Base-by-base conservation (phyloP, 345 rosid genomes). In the Clarkia xantiana region DNA sequence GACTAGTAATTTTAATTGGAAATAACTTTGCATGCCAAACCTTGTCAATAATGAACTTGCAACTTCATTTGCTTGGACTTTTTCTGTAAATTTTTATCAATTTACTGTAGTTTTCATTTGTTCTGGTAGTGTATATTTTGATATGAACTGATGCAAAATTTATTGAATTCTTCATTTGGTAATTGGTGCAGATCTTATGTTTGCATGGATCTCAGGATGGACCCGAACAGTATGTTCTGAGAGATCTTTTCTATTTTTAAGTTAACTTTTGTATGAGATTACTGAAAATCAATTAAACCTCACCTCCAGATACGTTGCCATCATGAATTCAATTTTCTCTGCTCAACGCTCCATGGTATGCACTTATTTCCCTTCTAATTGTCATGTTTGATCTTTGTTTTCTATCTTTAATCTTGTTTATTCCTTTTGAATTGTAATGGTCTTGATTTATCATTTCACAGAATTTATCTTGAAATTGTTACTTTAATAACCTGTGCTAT, bases 131-230 rank as follows among this genome's bases (percentile, higher is more conserved):
- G 18, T 36, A 6, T 25, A 5, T 6, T 44, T 34, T 17, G 14
- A 34, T 55, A 15, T 11, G 10, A 23, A 23, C 52, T 10, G n/a
- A 17, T 19, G 34, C 20, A 23, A 47, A n/a, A n/a, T n/a, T n/a
- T n/a, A n/a, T 47, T 23, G 38, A 47, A 7, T 47, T 47, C 10
- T 40, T 15, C 11, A 15, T 36, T 44, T 6, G 13, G 41, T 12
- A 54, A 20, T 63, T 52, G 49, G 40, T 41, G 58, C 94, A 91
- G 96, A 86, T 86, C 67, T 62, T 86, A 61, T 91, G 98, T 67
- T 73, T 91, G 89, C 98, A 83, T 75, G 98, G 96, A 61, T 83
- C 98, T 12, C 85, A 81, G 3, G 98, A 86, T 75, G 98, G 94
- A 52, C 89, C 96, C 25, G 96, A 86, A 66, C 98, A 90, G 98